Evolutionary conservation across 495 filamentous ascomycete species (phyloP), one percentile per base, ranked within the genome.

Genomic region (Ascobolus immersus): DNA sequence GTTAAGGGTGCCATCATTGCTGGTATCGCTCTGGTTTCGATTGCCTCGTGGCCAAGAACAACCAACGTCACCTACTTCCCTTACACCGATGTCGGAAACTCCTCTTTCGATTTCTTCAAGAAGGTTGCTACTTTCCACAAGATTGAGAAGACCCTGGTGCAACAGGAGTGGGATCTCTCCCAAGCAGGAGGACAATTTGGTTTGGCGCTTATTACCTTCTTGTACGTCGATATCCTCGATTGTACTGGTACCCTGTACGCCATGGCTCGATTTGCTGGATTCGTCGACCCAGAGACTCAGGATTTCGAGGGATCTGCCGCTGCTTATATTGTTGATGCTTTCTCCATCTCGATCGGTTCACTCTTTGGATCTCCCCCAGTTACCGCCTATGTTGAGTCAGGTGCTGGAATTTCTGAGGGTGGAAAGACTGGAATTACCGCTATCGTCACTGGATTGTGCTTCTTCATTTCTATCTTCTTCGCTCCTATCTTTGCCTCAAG

Each of bases 391-490:
- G 66, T 84, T 42, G 77, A 82, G 52, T 77, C 71, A 20, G 77
- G 76, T 41, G 76, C 77, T 10, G 77, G 77, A 39, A 84, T 84
- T 43, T 72, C 74, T 4, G 77, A 84, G 54, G 77, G 77, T 17
- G 77, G 76, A 11, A 67, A 69, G 40, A 84, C 77, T 0, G 77
- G 77, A 5, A 55, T 84, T n/a, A 81, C 76, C 1, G 71, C 77
- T n/a, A 69, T 73, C 46, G 53, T 63, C 27, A 71, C 77, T 0
- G 77, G 77, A 18, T 20, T 81, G 32, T 76, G 71, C 51, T 84
- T 84, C 60, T 80, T 84, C 59, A 69, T 84, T 46, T 62, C 73
- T 22, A 65, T 84, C 21, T 84, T 84, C 61, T 82, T 82, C 50
- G 75, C 77, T 0, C 77, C 77, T 1, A 78, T 84, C 38, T 82